These are phyloP conservation scores for Hymenotorrendiella dingleyae DNA, from an alignment of 2,329 filamentous ascomycete species.

Conservation along the genomic window DNA sequence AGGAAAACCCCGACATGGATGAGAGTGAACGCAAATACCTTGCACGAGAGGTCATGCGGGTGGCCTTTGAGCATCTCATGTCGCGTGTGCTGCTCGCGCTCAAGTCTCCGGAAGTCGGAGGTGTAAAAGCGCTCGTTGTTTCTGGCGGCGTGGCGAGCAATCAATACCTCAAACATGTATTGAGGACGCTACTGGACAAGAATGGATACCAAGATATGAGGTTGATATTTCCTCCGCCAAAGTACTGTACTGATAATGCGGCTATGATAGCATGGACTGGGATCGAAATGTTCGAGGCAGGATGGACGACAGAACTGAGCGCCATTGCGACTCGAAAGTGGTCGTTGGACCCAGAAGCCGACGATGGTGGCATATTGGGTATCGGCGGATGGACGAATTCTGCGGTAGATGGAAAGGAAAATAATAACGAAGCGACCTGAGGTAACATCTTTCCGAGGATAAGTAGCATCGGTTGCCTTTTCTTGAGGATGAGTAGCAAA, in stretches of 20 bases:
- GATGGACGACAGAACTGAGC: constrained; percentile 59
- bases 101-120: constrained; percentile 28
- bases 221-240: constrained; percentile 68
- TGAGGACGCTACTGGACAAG: constrained; percentile 51
- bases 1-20: constrained; percentile 38
- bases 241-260: constrained; percentile 88
- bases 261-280: constrained; percentile 97
- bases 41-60: constrained; percentile 67
- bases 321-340: constrained; percentile 62
- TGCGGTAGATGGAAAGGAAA: too few species aligned
- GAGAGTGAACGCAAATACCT: constrained; percentile 60
- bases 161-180: constrained; percentile 65
- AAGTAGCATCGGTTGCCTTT: too few species aligned
- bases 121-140: constrained; percentile 63
- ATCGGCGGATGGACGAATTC: constrained; percentile 42
- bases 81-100: constrained; percentile 68
- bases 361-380: constrained; percentile 64
- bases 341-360: constrained; percentile 59
- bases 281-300: constrained; percentile 82
- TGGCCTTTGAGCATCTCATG: constrained; percentile 82
- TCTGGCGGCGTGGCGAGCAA: constrained; percentile 91
- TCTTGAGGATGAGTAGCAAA: too few species aligned
- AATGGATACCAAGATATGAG: constrained; percentile 57
- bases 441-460: too few species aligned
- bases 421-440: too few species aligned